These are phyloP conservation scores for Austroboletus eburneus DNA, from an alignment of 768 basidiomycete species.

Conservation along the genomic window DNA sequence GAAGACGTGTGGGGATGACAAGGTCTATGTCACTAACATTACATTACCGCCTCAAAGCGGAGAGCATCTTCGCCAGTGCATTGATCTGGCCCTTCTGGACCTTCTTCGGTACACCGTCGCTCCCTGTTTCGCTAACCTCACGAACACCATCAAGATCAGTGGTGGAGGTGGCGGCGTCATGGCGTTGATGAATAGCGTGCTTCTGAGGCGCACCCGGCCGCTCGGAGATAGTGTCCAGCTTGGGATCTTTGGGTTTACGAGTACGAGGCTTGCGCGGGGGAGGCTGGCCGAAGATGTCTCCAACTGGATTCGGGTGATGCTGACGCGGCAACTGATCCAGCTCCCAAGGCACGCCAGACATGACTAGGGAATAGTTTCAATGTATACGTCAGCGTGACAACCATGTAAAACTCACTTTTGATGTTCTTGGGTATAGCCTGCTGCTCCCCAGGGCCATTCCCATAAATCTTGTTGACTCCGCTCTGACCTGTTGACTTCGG, in stretches of 20 bases:
- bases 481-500: conserved; percentile 15
- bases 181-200: conserved; percentile 44
- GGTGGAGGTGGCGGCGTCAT: conserved; percentile 70
- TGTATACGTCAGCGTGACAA: neutral
- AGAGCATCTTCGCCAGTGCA: conserved; percentile 88
- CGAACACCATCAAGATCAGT: conserved; percentile 54
- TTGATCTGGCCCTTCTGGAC: conserved; percentile 89
- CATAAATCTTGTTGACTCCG: conserved; percentile 12
- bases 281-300: conserved; percentile 55
- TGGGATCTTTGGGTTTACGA: conserved; percentile 61
- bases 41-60: conserved; percentile 62
- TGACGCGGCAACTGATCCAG: conserved; percentile 65
- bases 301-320: conserved; percentile 54
- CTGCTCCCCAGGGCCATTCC: conserved; percentile 22
- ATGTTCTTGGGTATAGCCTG: conserved; percentile 59
- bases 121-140: conserved; percentile 17
- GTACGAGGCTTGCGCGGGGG: conserved; percentile 62
- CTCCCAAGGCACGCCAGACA: conserved; percentile 77
- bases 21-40: conserved; percentile 25
- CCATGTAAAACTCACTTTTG: conserved; percentile 62
- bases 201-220: conserved; percentile 46
- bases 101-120: conserved; percentile 58
- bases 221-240: conserved; percentile 74
- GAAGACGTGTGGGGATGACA: conserved; percentile 1
- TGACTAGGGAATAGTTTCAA: conserved; percentile 41